Evolutionary conservation across 2,329 filamentous ascomycete genomes (phyloP).

Genomic region (Chrysoporthe austroafricana): DNA sequence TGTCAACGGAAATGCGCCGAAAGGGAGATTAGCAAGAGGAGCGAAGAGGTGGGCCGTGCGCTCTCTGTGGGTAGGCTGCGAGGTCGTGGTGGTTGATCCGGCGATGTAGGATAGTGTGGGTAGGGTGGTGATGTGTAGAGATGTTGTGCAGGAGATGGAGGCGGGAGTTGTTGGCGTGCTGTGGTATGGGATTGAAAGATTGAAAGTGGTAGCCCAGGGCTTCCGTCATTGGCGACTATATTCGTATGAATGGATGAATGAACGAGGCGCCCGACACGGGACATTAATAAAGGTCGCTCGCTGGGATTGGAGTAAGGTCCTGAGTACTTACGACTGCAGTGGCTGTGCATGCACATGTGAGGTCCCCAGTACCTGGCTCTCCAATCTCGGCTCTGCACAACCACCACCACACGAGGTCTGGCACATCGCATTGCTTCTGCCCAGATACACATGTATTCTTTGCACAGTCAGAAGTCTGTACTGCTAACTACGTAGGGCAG

Average conservation of each 20-base stretch:
- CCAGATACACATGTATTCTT: no score
- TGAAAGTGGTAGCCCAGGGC: background rate
- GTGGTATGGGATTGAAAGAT: background rate
- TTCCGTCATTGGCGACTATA: conserved; percentile 3
- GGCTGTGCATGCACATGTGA: background rate
- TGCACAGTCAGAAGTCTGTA: no score
- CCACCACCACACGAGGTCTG: background rate
- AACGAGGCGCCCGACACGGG: background rate
- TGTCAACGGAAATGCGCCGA: conserved; percentile 11
- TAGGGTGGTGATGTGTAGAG: background rate
- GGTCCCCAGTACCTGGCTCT: background rate
- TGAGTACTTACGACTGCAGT: background rate
- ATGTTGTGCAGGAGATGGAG: background rate
- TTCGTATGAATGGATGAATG: background rate
- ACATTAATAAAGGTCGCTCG: background rate
- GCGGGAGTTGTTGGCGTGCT: background rate
- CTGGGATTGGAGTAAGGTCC: background rate
- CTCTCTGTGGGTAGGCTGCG: background rate
- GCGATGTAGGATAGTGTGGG: background rate
- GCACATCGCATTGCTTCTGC: background rate
- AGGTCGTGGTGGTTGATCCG: background rate
- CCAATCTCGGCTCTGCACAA: background rate
- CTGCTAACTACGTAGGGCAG: no score
- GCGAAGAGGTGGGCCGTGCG: background rate
- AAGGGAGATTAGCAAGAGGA: background rate